Evolutionary conservation across 1,139 yeast species (phyloP).

Genomic region (Geotrichum klebahnii): DNA sequence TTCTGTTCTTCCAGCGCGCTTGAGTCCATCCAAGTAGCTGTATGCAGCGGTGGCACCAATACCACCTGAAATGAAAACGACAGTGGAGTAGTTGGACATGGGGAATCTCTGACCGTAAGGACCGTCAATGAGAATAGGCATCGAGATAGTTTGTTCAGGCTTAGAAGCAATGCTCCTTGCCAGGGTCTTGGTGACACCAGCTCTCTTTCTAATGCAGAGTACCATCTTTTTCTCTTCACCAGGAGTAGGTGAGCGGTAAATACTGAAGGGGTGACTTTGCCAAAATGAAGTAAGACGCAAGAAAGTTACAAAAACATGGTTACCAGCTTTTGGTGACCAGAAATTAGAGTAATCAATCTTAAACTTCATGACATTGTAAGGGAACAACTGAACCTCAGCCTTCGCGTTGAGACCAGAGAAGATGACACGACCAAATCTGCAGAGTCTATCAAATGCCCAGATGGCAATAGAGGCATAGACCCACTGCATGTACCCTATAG

Average conservation of each 20-base stretch:
- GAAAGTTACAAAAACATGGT: constrained; percentile 42
- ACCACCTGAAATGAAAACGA: constrained; percentile 56
- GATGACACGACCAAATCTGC: constrained; percentile 46
- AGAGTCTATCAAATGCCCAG: constrained; percentile 59
- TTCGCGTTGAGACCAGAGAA: constrained; percentile 22
- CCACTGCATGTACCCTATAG: constrained; percentile 47
- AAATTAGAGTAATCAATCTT: constrained; percentile 35
- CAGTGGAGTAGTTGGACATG: constrained; percentile 48
- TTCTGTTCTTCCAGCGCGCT: constrained; percentile 18
- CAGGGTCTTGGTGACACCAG: constrained; percentile 34
- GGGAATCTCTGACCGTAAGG: constrained; percentile 54
- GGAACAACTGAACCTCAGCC: constrained; percentile 30
- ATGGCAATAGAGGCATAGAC: constrained; percentile 53
- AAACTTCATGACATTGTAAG: constrained; percentile 44
- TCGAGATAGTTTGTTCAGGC: neutral
- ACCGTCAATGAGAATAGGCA: constrained; percentile 45
- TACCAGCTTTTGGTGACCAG: constrained; percentile 41
- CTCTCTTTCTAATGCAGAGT: constrained; percentile 38
- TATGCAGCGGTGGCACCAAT: constrained; percentile 59
- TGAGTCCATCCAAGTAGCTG: constrained; percentile 27
- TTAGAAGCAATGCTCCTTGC: constrained; percentile 31
- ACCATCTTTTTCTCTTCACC: constrained; percentile 30
- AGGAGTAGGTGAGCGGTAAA: constrained; percentile 31
- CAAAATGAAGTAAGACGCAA: constrained; percentile 45
- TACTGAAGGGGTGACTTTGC: constrained; percentile 59